These are phyloP conservation scores for Entomortierella lignicola DNA, from an alignment of 192 early-diverging fungal species.

Conservation along the genomic window DNA sequence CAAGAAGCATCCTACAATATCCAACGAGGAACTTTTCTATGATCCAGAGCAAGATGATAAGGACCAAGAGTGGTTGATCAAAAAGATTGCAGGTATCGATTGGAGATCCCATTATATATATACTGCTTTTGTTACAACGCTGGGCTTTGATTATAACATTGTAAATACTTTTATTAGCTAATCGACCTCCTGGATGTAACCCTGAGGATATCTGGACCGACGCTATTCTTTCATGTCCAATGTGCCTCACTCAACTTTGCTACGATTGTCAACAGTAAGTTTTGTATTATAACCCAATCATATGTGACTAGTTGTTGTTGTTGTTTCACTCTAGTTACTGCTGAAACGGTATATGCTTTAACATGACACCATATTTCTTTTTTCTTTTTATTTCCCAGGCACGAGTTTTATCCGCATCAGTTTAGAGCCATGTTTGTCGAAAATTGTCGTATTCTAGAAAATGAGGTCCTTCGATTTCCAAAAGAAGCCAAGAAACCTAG, in stretches of 20 bases:
- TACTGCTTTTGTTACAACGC: too few species aligned
- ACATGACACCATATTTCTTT: background rate
- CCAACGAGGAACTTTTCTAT: constrained; percentile 66
- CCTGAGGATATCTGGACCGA: constrained; percentile 57
- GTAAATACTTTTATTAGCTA: constrained; percentile 7
- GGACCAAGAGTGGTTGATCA: constrained; percentile 66
- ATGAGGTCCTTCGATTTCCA: constrained; percentile 54
- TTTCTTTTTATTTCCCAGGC: constrained; percentile 42
- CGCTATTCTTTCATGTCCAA: constrained; percentile 69
- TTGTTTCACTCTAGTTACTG: background rate
- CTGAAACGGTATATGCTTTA: too few species aligned
- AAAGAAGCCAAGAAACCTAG: constrained; percentile 30
- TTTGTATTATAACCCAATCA: too few species aligned
- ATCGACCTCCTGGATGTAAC: constrained; percentile 25
- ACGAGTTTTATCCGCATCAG: constrained; percentile 68
- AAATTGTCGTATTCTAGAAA: constrained; percentile 62
- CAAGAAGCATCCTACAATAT: constrained; percentile 33
- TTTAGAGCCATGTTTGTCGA: constrained; percentile 79
- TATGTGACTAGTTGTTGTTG: too few species aligned
- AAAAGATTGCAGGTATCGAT: constrained; percentile 61
- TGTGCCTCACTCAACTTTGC: constrained; percentile 70
- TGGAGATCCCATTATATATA: too few species aligned
- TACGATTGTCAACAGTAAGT: constrained; percentile 71
- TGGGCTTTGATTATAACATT: too few species aligned
- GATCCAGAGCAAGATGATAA: constrained; percentile 65